These are phyloP conservation scores for Euphrasia arctica DNA, from an alignment of 305 asterid species.

Conservation along the genomic window DNA sequence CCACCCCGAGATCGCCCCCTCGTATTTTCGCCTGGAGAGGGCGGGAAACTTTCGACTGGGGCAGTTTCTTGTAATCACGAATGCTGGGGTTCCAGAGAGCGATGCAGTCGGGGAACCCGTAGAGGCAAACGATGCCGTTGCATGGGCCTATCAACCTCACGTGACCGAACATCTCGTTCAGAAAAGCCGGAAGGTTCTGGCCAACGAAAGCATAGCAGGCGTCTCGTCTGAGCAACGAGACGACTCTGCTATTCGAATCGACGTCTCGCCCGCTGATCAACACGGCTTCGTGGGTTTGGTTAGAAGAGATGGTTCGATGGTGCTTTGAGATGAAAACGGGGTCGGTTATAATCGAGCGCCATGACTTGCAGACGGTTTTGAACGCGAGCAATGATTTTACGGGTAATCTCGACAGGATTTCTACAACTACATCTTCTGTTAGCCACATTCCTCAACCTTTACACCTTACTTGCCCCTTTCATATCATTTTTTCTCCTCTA, in stretches of 20 bases:
- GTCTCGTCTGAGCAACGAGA: conserved; percentile 32
- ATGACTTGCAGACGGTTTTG: conserved; percentile 46
- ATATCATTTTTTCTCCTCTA: background rate
- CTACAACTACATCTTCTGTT: conserved; percentile 43
- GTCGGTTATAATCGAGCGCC: conserved; percentile 32
- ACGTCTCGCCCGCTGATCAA: conserved; percentile 42
- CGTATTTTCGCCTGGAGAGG: conserved; percentile 34
- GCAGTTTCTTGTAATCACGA: conserved; percentile 39
- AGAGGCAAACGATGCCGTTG: conserved; percentile 45
- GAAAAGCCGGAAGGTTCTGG: conserved; percentile 34
- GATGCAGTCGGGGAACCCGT: conserved; percentile 50
- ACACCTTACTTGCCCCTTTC: no score
- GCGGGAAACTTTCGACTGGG: conserved; percentile 34
- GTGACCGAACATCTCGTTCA: conserved; percentile 46
- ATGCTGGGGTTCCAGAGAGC: conserved; percentile 52
- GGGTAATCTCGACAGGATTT: conserved; percentile 42
- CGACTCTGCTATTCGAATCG: conserved; percentile 37
- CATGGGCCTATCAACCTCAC: conserved; percentile 55
- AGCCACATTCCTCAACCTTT: conserved; percentile 29
- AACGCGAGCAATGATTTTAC: conserved; percentile 40
- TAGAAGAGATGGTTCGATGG: conserved; percentile 6
- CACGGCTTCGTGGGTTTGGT: conserved; percentile 19
- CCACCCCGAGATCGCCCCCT: conserved; percentile 53
- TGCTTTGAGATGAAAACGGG: conserved; percentile 36
- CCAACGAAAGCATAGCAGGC: conserved; percentile 25